Evolutionary conservation across 805 yeast species (phyloP).

Genomic region (Ogataea paradorogensis): DNA sequence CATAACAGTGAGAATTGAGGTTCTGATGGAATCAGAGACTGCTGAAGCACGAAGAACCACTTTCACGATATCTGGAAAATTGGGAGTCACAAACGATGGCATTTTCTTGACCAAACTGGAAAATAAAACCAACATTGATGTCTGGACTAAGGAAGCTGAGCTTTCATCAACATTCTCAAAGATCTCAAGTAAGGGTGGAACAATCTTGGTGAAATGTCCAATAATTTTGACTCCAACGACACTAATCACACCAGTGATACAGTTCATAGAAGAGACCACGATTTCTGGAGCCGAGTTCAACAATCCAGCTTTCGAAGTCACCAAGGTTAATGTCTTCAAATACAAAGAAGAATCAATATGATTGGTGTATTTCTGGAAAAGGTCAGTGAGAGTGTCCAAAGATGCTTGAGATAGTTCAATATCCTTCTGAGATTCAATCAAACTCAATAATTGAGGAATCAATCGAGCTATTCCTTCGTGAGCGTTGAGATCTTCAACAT

Average conservation of each 20-base stretch:
- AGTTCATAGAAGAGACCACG: constrained; percentile 68
- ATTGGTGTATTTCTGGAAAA: constrained; percentile 62
- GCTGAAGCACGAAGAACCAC: constrained; percentile 54
- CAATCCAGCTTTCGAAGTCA: constrained; percentile 53
- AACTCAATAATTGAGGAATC: constrained; percentile 46
- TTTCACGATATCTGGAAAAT: constrained; percentile 58
- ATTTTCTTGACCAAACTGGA: constrained; percentile 76
- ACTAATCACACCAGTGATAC: constrained; percentile 66
- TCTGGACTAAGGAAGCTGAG: constrained; percentile 48
- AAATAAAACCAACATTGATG: constrained; percentile 67
- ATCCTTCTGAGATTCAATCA: constrained; percentile 36
- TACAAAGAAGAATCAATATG: constrained; percentile 46
- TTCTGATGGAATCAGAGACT: constrained; percentile 59
- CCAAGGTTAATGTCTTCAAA: constrained; percentile 45
- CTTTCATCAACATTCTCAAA: constrained; percentile 43
- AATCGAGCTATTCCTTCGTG: constrained; percentile 50
- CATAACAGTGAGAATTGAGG: constrained; percentile 57
- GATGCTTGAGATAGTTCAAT: constrained; percentile 63
- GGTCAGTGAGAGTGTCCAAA: constrained; percentile 60
- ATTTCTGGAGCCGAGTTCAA: constrained; percentile 53
- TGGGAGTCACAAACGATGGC: constrained; percentile 79
- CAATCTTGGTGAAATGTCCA: constrained; percentile 79
- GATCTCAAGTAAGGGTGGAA: constrained; percentile 67
- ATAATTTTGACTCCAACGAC: constrained; percentile 82
- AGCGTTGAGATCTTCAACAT: constrained; percentile 47